These are phyloP conservation scores for Kwoniella botswanensis DNA, from an alignment of 768 basidiomycete species.

Conservation along the genomic window DNA sequence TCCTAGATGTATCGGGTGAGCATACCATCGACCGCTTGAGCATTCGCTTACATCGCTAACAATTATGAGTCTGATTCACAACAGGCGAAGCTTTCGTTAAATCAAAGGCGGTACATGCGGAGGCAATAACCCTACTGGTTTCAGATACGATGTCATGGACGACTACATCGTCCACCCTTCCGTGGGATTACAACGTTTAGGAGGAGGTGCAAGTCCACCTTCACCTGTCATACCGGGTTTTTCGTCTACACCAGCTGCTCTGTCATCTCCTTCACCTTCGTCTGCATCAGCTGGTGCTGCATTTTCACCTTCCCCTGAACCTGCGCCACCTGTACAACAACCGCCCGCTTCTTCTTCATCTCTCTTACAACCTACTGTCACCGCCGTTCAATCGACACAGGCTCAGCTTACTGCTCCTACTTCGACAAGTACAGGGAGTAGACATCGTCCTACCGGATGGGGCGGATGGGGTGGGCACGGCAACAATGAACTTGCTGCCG, in stretches of 20 bases:
- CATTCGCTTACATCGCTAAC: not conserved
- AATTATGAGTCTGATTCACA: too few species aligned
- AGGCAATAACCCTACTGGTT: constrained; percentile 34
- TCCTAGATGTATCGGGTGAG: constrained; percentile 30
- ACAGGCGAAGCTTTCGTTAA: constrained; percentile 31
- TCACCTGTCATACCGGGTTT: not conserved
- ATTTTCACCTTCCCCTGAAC: not conserved
- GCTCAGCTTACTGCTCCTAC: not conserved
- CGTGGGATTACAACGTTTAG: constrained; percentile 2
- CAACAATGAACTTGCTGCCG: not conserved
- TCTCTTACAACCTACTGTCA: not conserved
- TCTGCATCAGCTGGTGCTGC: not conserved
- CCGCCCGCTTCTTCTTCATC: not conserved
- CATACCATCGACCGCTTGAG: not conserved
- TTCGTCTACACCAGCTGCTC: constrained; percentile 1
- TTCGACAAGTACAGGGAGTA: not conserved
- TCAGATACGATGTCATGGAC: constrained; percentile 30
- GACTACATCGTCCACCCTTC: constrained; percentile 28
- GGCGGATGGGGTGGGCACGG: not conserved
- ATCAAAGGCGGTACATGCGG: constrained; percentile 35
- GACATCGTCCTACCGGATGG: not conserved
- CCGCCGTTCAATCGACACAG: not conserved
- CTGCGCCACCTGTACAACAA: not conserved
- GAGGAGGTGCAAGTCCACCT: not conserved
- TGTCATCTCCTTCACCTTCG: not conserved